Evolutionary conservation across 257 asterid species (phyloP), one percentile per base, ranked within the genome.

Genomic region (Solanum gandarillasii): DNA sequence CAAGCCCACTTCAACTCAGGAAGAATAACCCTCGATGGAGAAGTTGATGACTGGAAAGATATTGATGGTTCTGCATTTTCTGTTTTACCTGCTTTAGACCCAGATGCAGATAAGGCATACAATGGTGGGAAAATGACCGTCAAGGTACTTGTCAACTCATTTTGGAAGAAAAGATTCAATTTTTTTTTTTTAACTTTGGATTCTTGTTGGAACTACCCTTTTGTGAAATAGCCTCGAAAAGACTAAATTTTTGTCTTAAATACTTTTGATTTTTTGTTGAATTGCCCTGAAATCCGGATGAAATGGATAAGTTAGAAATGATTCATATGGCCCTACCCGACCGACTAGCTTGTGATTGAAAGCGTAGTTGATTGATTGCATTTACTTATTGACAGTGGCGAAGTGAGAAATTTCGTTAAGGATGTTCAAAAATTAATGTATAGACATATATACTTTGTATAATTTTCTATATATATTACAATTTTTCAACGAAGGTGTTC

Each of bases 81-180:
- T 10, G 91, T 94, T 7, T 79, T 92, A 83, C 97, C 95, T 70
- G 95, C 95, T 60, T 36, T 94, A 2, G 95, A 94, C 89, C 95
- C 95, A 36, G 94, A 93, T 87, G 93, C 89, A 29, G 95, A 92
- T 48, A 89, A 93, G 29, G 93, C 89, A 29, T 93, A 94, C 85
- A 89, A 89, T 84, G 92, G 88, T 76, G 97, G 97, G 4, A 93
- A 92, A 90, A 79, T 94, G 93, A 90, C 91, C 7, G 83, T 94
- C 62, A 94, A 94, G 94, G 97, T 94, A 87, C 25, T 43, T 78
- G 18, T 71, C 12, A 18, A 38, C 29, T 27, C 46, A 36, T 81
- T 81, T 23, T 36, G 29, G 52, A 32, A 68, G n/a, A 32, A 67
- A 16, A 41, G 16, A 9, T 70, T 9, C 29, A 67, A 1, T 78